Evolutionary conservation across 257 asterid genomes (phyloP).

Genomic region (Solanum virginianum): DNA sequence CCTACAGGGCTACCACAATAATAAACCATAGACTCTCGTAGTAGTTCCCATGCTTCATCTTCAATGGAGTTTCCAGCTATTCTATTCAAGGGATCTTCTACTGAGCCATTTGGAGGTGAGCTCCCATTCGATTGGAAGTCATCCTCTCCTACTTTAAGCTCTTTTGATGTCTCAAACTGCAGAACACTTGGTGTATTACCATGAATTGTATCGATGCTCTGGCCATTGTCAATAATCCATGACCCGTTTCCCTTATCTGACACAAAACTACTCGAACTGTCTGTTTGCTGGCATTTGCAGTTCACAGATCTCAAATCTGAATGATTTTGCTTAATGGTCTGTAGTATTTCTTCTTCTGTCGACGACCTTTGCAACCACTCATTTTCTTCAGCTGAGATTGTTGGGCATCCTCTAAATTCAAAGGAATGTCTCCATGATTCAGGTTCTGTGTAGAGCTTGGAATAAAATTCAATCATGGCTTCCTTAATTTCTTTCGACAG

Average conservation of each 20-base stretch:
- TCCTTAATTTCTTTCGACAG: too few relatives aligned
- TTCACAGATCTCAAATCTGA: slow-evolving; percentile 4
- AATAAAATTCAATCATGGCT: too few relatives aligned
- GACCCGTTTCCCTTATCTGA: slow-evolving; percentile 28
- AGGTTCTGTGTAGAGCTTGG: too few relatives aligned
- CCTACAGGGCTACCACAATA: slow-evolving; percentile 64
- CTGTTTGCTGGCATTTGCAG: slow-evolving; percentile 45
- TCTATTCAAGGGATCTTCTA: slow-evolving; percentile 10
- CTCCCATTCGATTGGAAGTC: slow-evolving; percentile 21
- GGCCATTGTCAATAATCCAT: slow-evolving; percentile 22
- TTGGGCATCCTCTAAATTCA: too few relatives aligned
- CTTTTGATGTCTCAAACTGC: slow-evolving; percentile 17
- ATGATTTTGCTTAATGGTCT: too few relatives aligned
- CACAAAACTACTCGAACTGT: slow-evolving; percentile 29
- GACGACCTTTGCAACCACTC: too few relatives aligned
- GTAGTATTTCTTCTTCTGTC: too few relatives aligned
- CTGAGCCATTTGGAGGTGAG: slow-evolving; percentile 16
- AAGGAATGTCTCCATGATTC: too few relatives aligned
- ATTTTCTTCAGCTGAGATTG: too few relatives aligned
- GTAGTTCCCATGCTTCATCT: slow-evolving; percentile 62
- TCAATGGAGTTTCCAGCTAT: slow-evolving; percentile 26
- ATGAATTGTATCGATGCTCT: slow-evolving; percentile 11
- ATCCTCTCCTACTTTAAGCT: slow-evolving; percentile 11
- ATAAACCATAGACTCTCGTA: slow-evolving; percentile 43
- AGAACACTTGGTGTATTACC: slow-evolving; percentile 9